These are phyloP conservation scores for Rhodomyrtus psidioides DNA, from an alignment of 441 rosid species.

Conservation along the genomic window DNA sequence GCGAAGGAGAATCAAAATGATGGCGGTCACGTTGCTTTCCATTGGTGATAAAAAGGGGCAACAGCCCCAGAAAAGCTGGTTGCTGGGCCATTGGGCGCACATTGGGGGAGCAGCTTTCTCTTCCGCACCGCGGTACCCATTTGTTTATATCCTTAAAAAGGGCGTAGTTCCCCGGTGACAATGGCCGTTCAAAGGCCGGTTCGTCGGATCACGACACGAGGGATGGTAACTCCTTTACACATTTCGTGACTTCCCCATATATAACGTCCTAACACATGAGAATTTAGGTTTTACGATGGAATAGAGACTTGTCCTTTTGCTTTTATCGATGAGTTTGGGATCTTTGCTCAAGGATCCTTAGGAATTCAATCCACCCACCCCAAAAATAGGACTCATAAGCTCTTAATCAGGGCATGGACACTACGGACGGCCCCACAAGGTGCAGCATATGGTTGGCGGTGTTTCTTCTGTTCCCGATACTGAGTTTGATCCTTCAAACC, in stretches of 20 bases:
- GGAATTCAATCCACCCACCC: too few species aligned
- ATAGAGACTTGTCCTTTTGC: neutral
- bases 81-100: neutral
- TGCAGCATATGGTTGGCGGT: rapidly evolving
- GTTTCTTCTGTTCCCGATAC: neutral
- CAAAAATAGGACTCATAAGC: neutral
- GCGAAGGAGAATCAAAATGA: neutral
- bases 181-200: too few species aligned
- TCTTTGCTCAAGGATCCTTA: neutral
- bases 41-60: neutral
- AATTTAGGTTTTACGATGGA: neutral
- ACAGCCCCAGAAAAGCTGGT: neutral
- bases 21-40: neutral
- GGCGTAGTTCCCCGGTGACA: too few species aligned
- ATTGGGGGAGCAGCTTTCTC: neutral
- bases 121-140: neutral
- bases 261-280: neutral
- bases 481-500: neutral
- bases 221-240: neutral
- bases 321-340: neutral
- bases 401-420: neutral
- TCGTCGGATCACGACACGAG: too few species aligned
- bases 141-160: neutral
- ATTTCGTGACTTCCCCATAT: neutral
- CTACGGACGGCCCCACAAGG: neutral